Conservation (phyloP, 495 filamentous ascomycete genomes). For the Durotheca rogersii region DNA sequence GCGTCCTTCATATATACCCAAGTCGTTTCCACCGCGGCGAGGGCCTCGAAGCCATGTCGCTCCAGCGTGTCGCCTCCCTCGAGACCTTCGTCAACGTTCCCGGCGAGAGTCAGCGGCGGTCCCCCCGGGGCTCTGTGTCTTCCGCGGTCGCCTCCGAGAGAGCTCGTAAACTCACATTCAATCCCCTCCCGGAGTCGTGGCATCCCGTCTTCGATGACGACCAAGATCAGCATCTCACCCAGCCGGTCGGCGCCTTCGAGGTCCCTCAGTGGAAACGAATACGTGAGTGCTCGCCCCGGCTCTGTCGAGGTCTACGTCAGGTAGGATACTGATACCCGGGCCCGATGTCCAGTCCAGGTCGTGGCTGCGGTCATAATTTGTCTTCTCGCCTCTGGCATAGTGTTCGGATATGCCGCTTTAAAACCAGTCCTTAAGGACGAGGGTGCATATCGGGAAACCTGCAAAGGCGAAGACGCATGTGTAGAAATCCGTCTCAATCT, state of each 20-base stretch:
- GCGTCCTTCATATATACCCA: too few species aligned
- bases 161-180: constrained; percentile 53
- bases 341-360: constrained; percentile 55
- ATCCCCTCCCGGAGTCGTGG: constrained; percentile 54
- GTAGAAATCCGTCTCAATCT: constrained; percentile 83
- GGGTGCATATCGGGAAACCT: constrained; percentile 68
- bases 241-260: constrained; percentile 68
- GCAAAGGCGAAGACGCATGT: constrained; percentile 57
- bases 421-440: constrained; percentile 79
- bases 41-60: constrained; percentile 44
- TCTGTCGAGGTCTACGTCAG: not conserved
- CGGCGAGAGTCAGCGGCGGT: constrained; percentile 37
- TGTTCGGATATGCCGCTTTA: constrained; percentile 83
- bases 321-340: constrained; percentile 10
- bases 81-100: constrained; percentile 50
- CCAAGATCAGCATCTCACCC: constrained; percentile 30
- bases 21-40: not conserved
- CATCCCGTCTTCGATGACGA: constrained; percentile 35
- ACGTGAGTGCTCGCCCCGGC: constrained; percentile 50
- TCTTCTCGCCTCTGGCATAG: constrained; percentile 74
- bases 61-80: constrained; percentile 52
- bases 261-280: constrained; percentile 64
- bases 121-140: constrained; percentile 40
- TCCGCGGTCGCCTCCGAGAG: constrained; percentile 33
- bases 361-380: constrained; percentile 72